Conservation (phyloP, 2,329 filamentous ascomycete genomes). For the Grosmannia huntii region DNA sequence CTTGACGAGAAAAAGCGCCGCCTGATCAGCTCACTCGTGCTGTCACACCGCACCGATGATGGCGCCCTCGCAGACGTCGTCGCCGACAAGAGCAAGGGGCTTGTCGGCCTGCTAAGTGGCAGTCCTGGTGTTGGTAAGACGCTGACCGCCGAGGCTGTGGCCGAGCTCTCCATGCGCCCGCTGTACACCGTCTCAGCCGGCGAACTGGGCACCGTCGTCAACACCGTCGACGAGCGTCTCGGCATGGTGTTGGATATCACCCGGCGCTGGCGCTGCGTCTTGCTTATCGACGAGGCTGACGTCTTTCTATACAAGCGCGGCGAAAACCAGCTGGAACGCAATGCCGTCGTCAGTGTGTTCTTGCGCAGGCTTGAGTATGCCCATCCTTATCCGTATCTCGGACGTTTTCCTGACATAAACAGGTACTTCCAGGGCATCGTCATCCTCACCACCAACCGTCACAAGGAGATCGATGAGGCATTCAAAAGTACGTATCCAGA, state of each 20-base stretch:
- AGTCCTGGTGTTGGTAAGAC: slow-evolving; percentile 25
- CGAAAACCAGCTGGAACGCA: slow-evolving; percentile 2
- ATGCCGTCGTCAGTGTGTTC: slow-evolving; percentile 15
- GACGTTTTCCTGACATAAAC: background rate
- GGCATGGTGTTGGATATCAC: slow-evolving; percentile 11
- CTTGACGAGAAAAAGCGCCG: slow-evolving; percentile 16
- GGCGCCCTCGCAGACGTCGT: slow-evolving; percentile 12
- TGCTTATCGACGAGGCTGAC: slow-evolving; percentile 15
- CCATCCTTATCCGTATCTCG: background rate
- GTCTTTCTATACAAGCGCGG: slow-evolving; percentile 12
- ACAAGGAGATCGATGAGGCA: background rate
- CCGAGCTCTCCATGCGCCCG: slow-evolving; percentile 20
- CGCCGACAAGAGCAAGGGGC: slow-evolving; percentile 14
- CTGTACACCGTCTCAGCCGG: slow-evolving; percentile 22
- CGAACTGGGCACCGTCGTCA: slow-evolving; percentile 10
- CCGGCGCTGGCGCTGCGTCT: slow-evolving; percentile 13
- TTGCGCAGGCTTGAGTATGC: slow-evolving; percentile 20
- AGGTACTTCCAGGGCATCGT: slow-evolving; percentile 5
- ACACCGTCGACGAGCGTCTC: slow-evolving; percentile 25
- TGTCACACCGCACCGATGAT: background rate
- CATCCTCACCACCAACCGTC: slow-evolving; percentile 6
- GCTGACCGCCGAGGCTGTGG: slow-evolving; percentile 24
- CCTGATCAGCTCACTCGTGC: slow-evolving; percentile 17
- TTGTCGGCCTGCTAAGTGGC: slow-evolving; percentile 18
- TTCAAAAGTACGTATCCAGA: background rate